A percentile compares a stretch with the other conserved stretches of the same genome.
Conservation (phyloP, 202 grass and related monocot genomes). For the Bolboschoenoplectus hybrid region DNA sequence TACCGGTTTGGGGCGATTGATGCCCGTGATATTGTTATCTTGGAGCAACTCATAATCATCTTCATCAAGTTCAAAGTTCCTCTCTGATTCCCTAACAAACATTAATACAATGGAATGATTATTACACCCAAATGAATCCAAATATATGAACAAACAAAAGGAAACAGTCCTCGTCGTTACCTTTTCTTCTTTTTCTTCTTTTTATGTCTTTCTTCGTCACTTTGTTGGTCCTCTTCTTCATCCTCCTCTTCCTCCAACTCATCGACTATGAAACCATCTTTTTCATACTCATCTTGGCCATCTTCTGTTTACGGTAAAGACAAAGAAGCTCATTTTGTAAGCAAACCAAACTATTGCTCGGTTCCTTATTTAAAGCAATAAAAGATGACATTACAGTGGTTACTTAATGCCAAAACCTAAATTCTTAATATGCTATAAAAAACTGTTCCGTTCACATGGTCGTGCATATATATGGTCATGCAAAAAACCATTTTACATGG, state of each 20-base stretch:
- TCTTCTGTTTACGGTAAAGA: slow-evolving; percentile 58
- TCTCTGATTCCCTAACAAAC: slow-evolving; percentile 67
- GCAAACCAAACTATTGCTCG: not conserved
- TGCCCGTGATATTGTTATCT: slow-evolving; percentile 90
- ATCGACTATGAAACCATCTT: slow-evolving; percentile 99
- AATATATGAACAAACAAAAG: not conserved
- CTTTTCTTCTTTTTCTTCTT: slow-evolving; percentile 88
- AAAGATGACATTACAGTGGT: slow-evolving; percentile 17
- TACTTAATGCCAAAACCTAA: not conserved
- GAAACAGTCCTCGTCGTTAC: slow-evolving; percentile 35
- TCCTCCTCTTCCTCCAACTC: slow-evolving; percentile 84
- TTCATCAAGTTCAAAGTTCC: slow-evolving; percentile 81
- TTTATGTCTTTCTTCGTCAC: slow-evolving; percentile 74
- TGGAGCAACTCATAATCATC: slow-evolving; percentile 98
- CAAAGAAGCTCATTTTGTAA: not conserved
- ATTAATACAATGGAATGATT: slow-evolving; percentile 34
- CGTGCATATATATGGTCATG: not conserved
- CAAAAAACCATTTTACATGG: not conserved
- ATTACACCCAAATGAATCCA: slow-evolving; percentile 25
- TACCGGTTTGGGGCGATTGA: slow-evolving; percentile 83
- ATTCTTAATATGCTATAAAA: not conserved
- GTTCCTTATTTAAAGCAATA: slow-evolving; percentile 15
- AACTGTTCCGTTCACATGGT: not conserved
- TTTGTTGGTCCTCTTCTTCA: slow-evolving; percentile 65
- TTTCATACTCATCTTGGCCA: slow-evolving; percentile 85